Evolutionary conservation across 306 rosid species (phyloP), one percentile per base, ranked within the genome.

Genomic region (Quercus robur): DNA sequence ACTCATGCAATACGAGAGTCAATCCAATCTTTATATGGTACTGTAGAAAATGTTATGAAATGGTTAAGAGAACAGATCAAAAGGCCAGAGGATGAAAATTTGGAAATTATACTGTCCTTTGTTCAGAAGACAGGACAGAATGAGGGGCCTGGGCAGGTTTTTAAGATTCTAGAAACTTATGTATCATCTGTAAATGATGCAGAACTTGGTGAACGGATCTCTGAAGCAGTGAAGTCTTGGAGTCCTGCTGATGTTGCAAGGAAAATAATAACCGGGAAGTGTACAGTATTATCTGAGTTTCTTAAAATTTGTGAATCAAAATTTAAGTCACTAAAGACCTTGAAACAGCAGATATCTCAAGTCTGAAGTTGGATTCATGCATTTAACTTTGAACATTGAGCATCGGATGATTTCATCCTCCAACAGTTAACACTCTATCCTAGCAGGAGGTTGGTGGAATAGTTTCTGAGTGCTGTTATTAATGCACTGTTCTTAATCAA

Each of bases 131-230:
- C 80, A 56, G 91, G 78, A 75, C 90, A 83, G 70, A 83, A 73
- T 62, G 91, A 86, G 71, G 96, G 96, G 66, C 97, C 97, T 0
- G 99, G 99, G 55, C 78, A 78, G 80, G 92, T 93, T 69, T 88
- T 88, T 70, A 81, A 62, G 79, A 80, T 77, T 21, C 81, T 96
- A 59, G 90, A 86, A 76, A 81, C 92, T 17, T 84, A 70, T 46
- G 70, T 77, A 57, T 89, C 87, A 64, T 85, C 94, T 70, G 56
- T 71, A 67, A 68, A 82, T 80, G 88, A 80, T 4, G 51, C 17
- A 1, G 93, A 93, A 35, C 68, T 90, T 11, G 97, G 99, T 30
- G 92, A 87, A 62, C 81, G 76, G 12, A 88, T 92, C 70, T 78
- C 88, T 57, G 90, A 76, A 70, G 88, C 97, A 73, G 75, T 96